These are phyloP conservation scores for Yamadazyma philogaea DNA, from an alignment of 805 yeast genomes.

Conservation along the genomic window DNA sequence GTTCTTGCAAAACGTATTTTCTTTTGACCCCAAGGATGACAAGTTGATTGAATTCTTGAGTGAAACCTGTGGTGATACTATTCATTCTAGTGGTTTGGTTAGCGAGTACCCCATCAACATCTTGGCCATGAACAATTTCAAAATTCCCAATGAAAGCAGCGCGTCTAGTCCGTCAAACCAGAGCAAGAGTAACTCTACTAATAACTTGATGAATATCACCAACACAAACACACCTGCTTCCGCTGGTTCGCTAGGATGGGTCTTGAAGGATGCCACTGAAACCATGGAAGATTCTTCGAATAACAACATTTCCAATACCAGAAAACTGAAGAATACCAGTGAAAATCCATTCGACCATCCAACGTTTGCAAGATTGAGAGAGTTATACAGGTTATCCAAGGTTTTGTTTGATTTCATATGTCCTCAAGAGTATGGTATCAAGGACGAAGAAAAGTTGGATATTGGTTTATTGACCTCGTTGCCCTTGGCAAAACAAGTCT, in stretches of 20 bases:
- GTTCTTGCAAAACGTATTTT: constrained; percentile 78
- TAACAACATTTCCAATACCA: constrained; percentile 18
- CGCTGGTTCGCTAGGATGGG: constrained; percentile 77
- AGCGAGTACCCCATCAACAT: constrained; percentile 72
- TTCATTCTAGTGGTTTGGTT: constrained; percentile 54
- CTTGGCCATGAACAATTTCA: constrained; percentile 72
- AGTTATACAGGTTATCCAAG: constrained; percentile 83
- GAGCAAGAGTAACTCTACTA: constrained; percentile 21
- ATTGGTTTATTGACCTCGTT: constrained; percentile 92
- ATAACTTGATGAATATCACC: constrained; percentile 21
- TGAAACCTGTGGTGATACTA: constrained; percentile 41
- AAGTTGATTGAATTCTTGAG: constrained; percentile 31
- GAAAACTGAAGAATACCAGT: constrained; percentile 13
- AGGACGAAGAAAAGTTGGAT: constrained; percentile 90
- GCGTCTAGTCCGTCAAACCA: constrained; percentile 19
- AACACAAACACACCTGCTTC: constrained; percentile 26
- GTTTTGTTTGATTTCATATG: constrained; percentile 95
- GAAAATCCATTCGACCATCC: constrained; percentile 67
- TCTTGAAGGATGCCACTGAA: constrained; percentile 44
- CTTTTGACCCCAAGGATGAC: constrained; percentile 51
- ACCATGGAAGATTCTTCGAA: constrained; percentile 18
- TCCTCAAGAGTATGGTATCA: constrained; percentile 98
- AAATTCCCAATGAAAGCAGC: constrained; percentile 45
- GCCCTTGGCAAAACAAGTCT: constrained; percentile 86
- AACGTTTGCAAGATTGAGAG: constrained; percentile 76